A percentile compares a stretch with the other conserved stretches of the same genome.
Evolutionary conservation across 768 basidiomycete species (phyloP).

Genomic region (Dioszegia crocea): DNA sequence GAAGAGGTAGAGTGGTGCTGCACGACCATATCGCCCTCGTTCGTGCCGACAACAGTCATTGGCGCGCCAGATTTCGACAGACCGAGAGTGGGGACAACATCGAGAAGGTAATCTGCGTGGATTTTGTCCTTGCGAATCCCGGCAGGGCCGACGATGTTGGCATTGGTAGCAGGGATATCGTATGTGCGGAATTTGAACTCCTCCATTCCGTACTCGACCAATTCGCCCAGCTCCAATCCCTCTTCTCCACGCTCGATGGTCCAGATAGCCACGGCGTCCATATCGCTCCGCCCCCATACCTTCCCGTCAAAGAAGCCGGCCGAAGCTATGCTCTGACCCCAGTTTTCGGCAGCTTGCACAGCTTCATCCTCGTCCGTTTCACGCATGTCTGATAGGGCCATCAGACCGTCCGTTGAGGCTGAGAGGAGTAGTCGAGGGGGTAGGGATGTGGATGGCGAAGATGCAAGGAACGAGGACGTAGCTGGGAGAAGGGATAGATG

Average conservation of each 20-base stretch:
- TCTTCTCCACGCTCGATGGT: constrained; percentile 48
- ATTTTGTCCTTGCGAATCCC: constrained; percentile 19
- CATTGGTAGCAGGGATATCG: background rate
- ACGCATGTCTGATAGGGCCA: constrained; percentile 54
- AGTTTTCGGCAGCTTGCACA: constrained; percentile 72
- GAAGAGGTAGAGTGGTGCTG: constrained; percentile 27
- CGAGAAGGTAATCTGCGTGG: constrained; percentile 42
- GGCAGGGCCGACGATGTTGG: background rate
- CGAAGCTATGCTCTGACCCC: constrained; percentile 75
- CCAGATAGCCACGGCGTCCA: constrained; percentile 91
- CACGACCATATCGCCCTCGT: constrained; percentile 48
- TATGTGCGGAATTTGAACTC: constrained; percentile 35
- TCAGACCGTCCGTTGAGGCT: constrained; percentile 75
- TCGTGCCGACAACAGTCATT: constrained; percentile 42
- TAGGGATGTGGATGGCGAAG: constrained; percentile 29
- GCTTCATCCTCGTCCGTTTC: constrained; percentile 89
- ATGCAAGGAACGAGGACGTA: constrained; percentile 32
- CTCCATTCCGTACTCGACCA: constrained; percentile 25
- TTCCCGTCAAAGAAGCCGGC: constrained; percentile 59
- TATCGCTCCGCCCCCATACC: constrained; percentile 85
- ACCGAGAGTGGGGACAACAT: constrained; percentile 42
- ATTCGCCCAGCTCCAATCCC: constrained; percentile 27
- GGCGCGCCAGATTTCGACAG: constrained; percentile 32
- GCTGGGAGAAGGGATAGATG: constrained; percentile 59
- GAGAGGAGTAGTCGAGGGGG: constrained; percentile 62